Conservation (phyloP, 2,329 filamentous ascomycete genomes). For the Aspergillus hiratsukae region DNA sequence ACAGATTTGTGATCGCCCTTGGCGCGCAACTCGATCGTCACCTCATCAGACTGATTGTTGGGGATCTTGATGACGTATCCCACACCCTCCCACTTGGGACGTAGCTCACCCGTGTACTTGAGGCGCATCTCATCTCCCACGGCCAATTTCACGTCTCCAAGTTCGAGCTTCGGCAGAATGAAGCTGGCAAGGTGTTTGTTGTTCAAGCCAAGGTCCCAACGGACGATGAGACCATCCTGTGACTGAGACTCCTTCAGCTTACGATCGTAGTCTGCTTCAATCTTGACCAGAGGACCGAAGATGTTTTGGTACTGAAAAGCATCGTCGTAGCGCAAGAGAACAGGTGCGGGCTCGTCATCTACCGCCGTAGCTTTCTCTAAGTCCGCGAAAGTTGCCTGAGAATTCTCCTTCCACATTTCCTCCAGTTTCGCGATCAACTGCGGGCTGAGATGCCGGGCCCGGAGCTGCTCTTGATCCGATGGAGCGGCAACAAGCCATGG, state of each 20-base stretch:
- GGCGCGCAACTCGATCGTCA: constrained; percentile 88
- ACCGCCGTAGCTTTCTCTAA: constrained; percentile 86
- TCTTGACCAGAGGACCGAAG: constrained; percentile 95
- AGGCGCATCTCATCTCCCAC: constrained; percentile 98
- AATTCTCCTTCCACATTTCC: constrained; percentile 97
- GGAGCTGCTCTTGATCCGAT: constrained; percentile 90
- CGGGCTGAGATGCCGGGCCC: constrained; percentile 85
- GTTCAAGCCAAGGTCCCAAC: constrained; percentile 93
- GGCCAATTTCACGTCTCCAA: constrained; percentile 94
- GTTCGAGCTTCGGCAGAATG: constrained; percentile 91
- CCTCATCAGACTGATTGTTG: constrained; percentile 97
- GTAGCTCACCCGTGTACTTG: constrained; percentile 91
- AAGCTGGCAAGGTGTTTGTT: constrained; percentile 97
- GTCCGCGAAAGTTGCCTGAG: constrained; percentile 80
- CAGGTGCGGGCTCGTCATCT: constrained; percentile 91
- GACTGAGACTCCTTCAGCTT: constrained; percentile 98
- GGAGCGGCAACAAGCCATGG: constrained; percentile 88
- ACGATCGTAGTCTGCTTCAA: constrained; percentile 98
- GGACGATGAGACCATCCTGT: constrained; percentile 88
- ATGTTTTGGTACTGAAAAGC: constrained; percentile 99
- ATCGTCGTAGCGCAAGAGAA: constrained; percentile 90
- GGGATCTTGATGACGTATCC: constrained; percentile 99
- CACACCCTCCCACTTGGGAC: constrained; percentile 91
- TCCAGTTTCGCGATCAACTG: constrained; percentile 95
- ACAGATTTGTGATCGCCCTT: constrained; percentile 95